A percentile compares a stretch with the other conserved stretches of the same genome.
phyloP scores from a whole-genome alignment of 768 basidiomycete genomes.

The Lyophyllum decastes region DNA sequence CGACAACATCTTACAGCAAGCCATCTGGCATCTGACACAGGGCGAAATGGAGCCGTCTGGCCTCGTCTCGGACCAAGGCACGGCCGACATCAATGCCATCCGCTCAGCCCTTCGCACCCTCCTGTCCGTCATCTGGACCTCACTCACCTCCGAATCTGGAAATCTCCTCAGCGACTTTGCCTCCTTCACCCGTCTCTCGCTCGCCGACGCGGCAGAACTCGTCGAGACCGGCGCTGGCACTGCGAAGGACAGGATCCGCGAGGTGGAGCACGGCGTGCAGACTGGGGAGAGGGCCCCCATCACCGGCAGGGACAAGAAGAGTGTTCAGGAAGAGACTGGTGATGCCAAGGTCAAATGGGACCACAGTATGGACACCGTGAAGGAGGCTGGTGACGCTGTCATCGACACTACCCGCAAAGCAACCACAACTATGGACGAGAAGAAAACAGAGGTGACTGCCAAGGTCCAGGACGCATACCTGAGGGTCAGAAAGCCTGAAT shows the following conservation, averaged over 20 bases:
- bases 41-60: conserved; percentile 42
- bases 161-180: conserved; percentile 62
- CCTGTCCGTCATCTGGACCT: conserved; percentile 53
- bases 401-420: conserved; percentile 56
- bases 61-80: conserved; percentile 44
- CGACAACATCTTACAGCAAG: conserved; percentile 66
- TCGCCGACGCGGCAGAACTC: conserved; percentile 67
- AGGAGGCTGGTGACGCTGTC: conserved; percentile 53
- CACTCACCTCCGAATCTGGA: conserved; percentile 51
- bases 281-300: conserved; percentile 55
- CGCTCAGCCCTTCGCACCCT: conserved; percentile 51
- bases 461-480: conserved; percentile 54
- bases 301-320: conserved; percentile 53
- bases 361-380: conserved; percentile 66
- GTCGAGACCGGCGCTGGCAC: conserved; percentile 51
- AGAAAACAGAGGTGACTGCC: conserved; percentile 38
- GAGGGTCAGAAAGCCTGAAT: conserved; percentile 35
- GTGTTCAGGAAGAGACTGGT: conserved; percentile 44
- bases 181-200: conserved; percentile 61
- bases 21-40: conserved; percentile 63
- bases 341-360: conserved; percentile 61
- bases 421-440: conserved; percentile 42
- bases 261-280: conserved; percentile 59
- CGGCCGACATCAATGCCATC: conserved; percentile 50
- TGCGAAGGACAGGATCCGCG: conserved; percentile 54